Evolutionary conservation across 768 basidiomycete species (phyloP), one percentile per base, ranked within the genome.

Genomic region (Xerocomellus dryophilus): DNA sequence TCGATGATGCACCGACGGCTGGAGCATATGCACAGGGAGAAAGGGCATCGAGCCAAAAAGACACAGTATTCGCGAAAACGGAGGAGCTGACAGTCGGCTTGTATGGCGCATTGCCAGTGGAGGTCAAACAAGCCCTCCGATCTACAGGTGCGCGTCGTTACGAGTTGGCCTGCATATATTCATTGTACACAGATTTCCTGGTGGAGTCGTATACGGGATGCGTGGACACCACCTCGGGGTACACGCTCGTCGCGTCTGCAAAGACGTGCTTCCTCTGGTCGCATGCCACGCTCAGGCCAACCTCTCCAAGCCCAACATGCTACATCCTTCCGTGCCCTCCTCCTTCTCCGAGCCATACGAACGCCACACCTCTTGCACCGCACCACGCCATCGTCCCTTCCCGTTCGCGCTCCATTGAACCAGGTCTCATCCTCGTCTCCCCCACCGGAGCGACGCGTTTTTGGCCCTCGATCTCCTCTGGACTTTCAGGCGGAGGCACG

Each of bases 401-500:
- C 12, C 82, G 89, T 39, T 62, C 62, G 29, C 68, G 66, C 17
- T 59, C 66, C 43, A 39, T 69, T 11, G 94, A 98, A 72, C 94
- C 94, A 4, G 93, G 93, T 23, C 81, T 96, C 36, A 83, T 97
- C 40, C 79, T 95, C 47, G 73, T 90, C 46, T 87, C 88, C 8
- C 73, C 80, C 7, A 72, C 78, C 0, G 94, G 94, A 5, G 76
- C 84, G 58, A 73, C 92, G 51, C 82, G 90, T 35, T 90, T 91
- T 67, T 98, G 94, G 94, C 86, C 93, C 51, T 87, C 85, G 55
- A 86, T 95, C 40, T 85, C 85, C 5, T 88, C 86, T 54, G 90
- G 90, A 15, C 80, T 93, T 14, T 88, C 90, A 3, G 90, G 90
- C 12, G 90, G 88, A 9, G 81, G 88, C 35, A 82, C 83, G 56